These are phyloP conservation scores for Scheffersomyces quercinus DNA, from an alignment of 1,139 yeast genomes.

Conservation along the genomic window DNA sequence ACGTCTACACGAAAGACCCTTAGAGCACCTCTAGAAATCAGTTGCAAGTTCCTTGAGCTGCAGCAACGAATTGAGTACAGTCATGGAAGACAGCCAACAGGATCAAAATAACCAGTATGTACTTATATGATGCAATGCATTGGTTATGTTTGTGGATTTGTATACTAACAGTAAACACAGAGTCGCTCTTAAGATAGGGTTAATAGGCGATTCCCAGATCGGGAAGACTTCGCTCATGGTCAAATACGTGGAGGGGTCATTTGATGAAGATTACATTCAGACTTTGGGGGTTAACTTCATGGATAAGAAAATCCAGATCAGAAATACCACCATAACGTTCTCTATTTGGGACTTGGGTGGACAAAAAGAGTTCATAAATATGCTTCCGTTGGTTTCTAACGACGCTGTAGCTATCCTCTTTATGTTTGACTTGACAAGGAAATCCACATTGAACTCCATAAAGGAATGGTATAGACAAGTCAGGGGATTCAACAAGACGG, in stretches of 20 bases:
- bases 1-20: too few relatives aligned
- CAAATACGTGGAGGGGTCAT: slow-evolving; percentile 91
- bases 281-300: slow-evolving; percentile 94
- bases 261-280: slow-evolving; percentile 90
- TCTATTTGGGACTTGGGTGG: slow-evolving; percentile 98
- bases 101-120: slow-evolving; percentile 44
- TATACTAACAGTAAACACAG: slow-evolving; percentile 21
- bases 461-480: slow-evolving; percentile 97
- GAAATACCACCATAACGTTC: slow-evolving; percentile 87
- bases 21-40: too few relatives aligned
- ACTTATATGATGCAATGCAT: background rate
- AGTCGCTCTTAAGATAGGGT: slow-evolving; percentile 87
- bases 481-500: slow-evolving; percentile 85
- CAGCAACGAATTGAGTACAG: background rate
- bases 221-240: slow-evolving; percentile 98
- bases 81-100: slow-evolving; percentile 20
- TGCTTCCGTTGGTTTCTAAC: slow-evolving; percentile 91
- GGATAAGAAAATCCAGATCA: slow-evolving; percentile 85
- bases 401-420: slow-evolving; percentile 93
- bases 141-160: slow-evolving; percentile 7
- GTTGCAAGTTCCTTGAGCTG: too few relatives aligned
- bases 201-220: slow-evolving; percentile 96
- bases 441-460: slow-evolving; percentile 79
- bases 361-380: slow-evolving; percentile 90
- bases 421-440: slow-evolving; percentile 89